Base-by-base conservation (phyloP, 1,139 yeast genomes). In the Nakaseomyces uthaithaninus region DNA sequence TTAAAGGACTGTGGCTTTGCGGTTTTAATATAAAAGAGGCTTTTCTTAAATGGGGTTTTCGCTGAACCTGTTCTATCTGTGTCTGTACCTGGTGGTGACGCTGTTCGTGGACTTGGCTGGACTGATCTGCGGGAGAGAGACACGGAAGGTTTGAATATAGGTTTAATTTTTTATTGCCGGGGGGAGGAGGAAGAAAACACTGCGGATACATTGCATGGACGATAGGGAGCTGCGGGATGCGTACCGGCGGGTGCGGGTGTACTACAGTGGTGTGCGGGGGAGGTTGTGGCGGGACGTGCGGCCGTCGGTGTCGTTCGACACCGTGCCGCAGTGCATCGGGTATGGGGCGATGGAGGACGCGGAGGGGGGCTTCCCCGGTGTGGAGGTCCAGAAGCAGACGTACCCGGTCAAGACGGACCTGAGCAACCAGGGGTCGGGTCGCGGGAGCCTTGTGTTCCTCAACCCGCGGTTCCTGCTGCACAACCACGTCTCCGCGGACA, bases 291-390 rank as follows among this genome's bases (percentile, higher is more conserved):
- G 15, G 25, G 35, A 31, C 15, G 14, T 31, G 20, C 27, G 33
- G 24, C 39, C 34, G 10, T 28, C 39, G 3, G 39, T 37, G 20
- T 30, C 39, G 14, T 37, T 22, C 23, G 34, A 37, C 22, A 37
- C 39, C 4, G 39, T 37, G 15, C 39, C 39, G 14, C 15, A 23
- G 14, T 28, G 24, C 17, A 25, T 28, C 4, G 39, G 39, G 14
- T 37, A 37, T 17, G 20, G 35, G 20, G 33, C 39, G 5, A 37
- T 28, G 17, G 35, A 37, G 22, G 39, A 37, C n/a, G 23, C 24
- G 20, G 27, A 31, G 4, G 39, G 33, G 15, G 39, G 39, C 27
- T 37, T 37, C 19, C 33, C 19, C 11, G 39, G 39, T 11, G 39
- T 37, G 15, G 35, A 30, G 15, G 35, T 37, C 18, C 34, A 27